phyloP scores from a whole-genome alignment of 2,329 filamentous ascomycete genomes.

The Hypoxylon sp. region DNA sequence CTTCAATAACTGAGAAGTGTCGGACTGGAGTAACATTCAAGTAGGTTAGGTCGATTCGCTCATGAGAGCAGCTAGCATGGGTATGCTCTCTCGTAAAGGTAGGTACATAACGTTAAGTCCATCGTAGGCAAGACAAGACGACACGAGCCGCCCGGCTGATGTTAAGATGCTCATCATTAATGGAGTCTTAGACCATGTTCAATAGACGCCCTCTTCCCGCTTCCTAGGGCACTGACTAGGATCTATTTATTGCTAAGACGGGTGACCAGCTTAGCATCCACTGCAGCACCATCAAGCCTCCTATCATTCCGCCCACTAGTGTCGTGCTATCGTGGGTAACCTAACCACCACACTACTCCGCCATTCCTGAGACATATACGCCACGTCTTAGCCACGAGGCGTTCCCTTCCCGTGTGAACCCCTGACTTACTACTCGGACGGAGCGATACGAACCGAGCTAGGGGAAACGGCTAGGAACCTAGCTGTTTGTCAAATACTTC shows the following conservation, averaged over 20 bases:
- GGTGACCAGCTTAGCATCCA: too few species aligned
- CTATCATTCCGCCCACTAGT: background rate
- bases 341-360: background rate
- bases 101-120: slow-evolving; percentile 2
- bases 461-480: background rate
- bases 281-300: background rate
- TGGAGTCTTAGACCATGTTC: background rate
- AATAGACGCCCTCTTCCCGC: background rate
- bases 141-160: background rate
- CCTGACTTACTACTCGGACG: background rate
- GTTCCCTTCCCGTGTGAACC: background rate
- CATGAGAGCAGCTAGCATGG: background rate
- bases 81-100: background rate
- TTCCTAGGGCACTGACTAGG: background rate
- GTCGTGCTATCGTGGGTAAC: slow-evolving; percentile 8
- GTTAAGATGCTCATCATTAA: background rate
- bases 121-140: background rate
- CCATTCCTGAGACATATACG: background rate
- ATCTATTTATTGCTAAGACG: background rate
- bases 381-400: background rate
- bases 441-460: background rate
- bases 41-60: background rate
- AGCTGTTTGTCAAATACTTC: background rate
- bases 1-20: background rate
- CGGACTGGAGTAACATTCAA: background rate